Base-by-base conservation (phyloP, 1,284 basidiomycete genomes). In the Pseudozyma pruni region DNA sequence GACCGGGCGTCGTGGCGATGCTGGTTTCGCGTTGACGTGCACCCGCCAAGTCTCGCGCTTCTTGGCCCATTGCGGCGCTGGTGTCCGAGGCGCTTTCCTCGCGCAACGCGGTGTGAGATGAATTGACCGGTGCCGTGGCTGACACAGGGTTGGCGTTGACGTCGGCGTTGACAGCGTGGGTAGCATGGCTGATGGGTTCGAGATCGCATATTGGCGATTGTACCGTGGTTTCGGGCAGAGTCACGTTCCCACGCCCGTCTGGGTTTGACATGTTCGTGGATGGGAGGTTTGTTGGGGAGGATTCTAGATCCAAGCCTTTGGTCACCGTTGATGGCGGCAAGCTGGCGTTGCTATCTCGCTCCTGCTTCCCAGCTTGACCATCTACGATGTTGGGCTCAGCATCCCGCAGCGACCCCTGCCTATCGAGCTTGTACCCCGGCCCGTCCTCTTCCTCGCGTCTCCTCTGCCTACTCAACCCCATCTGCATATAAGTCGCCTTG, bases 401-500 rank as follows among this genome's bases (percentile, higher is more conserved):
- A 16, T 48, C 38, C 17, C 48, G 35, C 23, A 47, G 22, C 23
- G 53, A 43, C 3, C 56, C 50, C 25, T 48, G 50, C 9, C 41
- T 19, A 14, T 57, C 40, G 14, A 51, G 32, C 50, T 69, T 58
- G 51, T 42, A 44, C 3, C 45, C 56, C 11, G 44, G 46, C 17
- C n/a, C 10, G 39, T 63, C 39, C 39, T 57, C 29, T 27, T 35
- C 19, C n/a, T 69, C 66, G 5, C 56, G 23, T 11, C 20, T 6
- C 3, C 56, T 47, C 35, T 78, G 61, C 3, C 73, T 47, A 34
- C 56, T 39, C 19, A 72, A 45, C 2, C 54, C 66, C 42, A 78
- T 72, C 52, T 79, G 76, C 40, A 63, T 49, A 33, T 61, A 56
- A 22, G 72, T 69, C 6, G 72, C 49, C 22, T 49, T 58, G 9